Conservation (phyloP, 768 basidiomycete species). For the Stropharia rugosoannulata region DNA sequence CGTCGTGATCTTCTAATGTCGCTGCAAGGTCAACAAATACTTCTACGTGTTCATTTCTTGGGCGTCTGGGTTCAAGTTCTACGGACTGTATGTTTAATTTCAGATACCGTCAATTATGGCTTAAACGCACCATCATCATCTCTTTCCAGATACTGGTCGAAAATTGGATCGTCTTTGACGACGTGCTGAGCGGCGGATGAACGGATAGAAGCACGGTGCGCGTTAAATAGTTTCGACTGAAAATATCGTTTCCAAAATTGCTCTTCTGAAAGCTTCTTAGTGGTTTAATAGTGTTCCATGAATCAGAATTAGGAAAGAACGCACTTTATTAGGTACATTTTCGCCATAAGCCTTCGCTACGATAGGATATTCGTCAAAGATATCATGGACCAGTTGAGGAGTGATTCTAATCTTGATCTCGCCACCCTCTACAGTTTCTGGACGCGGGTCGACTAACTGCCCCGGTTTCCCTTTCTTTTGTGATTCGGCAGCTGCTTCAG, state of each 20-base stretch:
- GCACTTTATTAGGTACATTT: conserved; percentile 86
- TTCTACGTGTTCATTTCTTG: conserved; percentile 65
- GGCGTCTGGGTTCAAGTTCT: conserved; percentile 80
- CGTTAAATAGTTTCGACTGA: conserved; percentile 92
- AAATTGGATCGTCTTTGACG: conserved; percentile 88
- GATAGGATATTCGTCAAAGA: conserved; percentile 97
- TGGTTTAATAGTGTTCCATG: conserved; percentile 9
- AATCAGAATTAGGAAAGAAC: conserved; percentile 14
- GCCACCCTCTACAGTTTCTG: conserved; percentile 79
- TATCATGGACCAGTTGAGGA: conserved; percentile 89
- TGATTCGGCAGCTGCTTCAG: conserved; percentile 70
- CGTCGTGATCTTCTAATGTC: conserved; percentile 87
- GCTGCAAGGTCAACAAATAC: conserved; percentile 84
- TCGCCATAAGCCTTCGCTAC: conserved; percentile 91
- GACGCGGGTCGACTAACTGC: conserved; percentile 85
- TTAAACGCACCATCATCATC: conserved; percentile 81
- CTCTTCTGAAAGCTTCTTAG: conserved; percentile 74
- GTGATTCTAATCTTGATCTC: conserved; percentile 90
- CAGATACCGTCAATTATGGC: neutral
- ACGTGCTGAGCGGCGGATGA: conserved; percentile 82
- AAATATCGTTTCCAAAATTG: conserved; percentile 98
- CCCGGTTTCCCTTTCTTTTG: conserved; percentile 83
- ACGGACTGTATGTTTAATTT: conserved; percentile 1
- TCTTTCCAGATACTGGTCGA: conserved; percentile 94
- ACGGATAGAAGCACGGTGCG: conserved; percentile 90